Percentiles rank a stretch among this genome's conserved stretches.
These are phyloP conservation scores for Ceratobasidium sp. DNA, from an alignment of 1,284 basidiomycete genomes.

Conservation along the genomic window DNA sequence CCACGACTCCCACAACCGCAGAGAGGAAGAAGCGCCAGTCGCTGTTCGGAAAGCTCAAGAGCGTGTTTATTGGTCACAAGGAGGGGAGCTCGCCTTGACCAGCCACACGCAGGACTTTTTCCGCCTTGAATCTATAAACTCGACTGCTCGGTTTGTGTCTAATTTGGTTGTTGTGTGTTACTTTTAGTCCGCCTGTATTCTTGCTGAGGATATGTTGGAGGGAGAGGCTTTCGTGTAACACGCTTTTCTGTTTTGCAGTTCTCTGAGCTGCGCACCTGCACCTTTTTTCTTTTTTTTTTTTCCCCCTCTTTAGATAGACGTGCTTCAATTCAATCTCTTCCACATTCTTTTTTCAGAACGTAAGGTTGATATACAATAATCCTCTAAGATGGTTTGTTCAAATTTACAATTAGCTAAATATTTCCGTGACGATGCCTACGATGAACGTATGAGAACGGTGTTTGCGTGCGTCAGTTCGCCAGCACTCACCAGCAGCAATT, in stretches of 20 bases:
- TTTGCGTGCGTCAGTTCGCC: not conserved
- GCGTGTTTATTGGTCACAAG: constrained; percentile 47
- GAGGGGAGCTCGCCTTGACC: constrained; percentile 23
- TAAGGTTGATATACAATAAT: constrained; percentile 51
- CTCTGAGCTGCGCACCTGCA: constrained; percentile 22
- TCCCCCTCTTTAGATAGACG: constrained; percentile 31
- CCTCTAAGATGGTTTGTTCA: not conserved
- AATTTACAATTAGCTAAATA: constrained; percentile 39
- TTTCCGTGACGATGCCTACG: constrained; percentile 45
- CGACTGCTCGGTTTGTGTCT: constrained; percentile 1
- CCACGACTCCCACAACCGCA: constrained; percentile 2
- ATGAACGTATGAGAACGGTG: not conserved
- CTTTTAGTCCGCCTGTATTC: constrained; percentile 29
- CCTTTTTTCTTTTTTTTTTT: constrained; percentile 17
- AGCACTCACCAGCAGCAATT: constrained; percentile 82
- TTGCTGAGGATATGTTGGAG: constrained; percentile 22
- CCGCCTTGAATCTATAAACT: not conserved
- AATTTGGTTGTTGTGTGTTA: constrained; percentile 23
- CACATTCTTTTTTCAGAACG: constrained; percentile 45
- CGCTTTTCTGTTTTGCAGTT: constrained; percentile 20
- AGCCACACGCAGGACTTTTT: not conserved
- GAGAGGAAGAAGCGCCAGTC: constrained; percentile 52
- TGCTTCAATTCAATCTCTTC: constrained; percentile 14
- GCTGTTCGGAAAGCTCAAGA: constrained; percentile 53
- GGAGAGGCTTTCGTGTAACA: constrained; percentile 21